phyloP scores from a whole-genome alignment of 768 basidiomycete genomes.

The Hygrocybe punicea region DNA sequence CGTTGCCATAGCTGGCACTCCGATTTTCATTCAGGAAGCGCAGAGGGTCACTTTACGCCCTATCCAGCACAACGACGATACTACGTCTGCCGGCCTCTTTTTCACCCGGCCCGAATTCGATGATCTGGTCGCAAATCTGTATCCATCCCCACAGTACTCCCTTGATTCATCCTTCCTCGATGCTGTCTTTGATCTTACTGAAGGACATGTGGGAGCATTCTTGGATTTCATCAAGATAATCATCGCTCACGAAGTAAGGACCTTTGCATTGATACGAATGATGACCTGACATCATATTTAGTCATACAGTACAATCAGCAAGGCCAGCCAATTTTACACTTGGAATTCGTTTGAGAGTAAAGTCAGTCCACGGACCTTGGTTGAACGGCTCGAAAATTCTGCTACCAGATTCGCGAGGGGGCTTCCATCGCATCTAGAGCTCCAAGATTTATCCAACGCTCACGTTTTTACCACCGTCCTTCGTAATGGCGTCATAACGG shows the following conservation, averaged over 20 bases:
- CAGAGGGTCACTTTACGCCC: slow-evolving; percentile 12
- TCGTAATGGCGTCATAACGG: slow-evolving; percentile 3
- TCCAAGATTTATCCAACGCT: slow-evolving; percentile 7
- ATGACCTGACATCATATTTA: slow-evolving; percentile 7
- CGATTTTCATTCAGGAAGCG: slow-evolving; percentile 2
- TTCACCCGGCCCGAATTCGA: slow-evolving; percentile 14
- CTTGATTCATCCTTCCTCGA: slow-evolving; percentile 13
- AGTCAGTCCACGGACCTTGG: slow-evolving; percentile 4
- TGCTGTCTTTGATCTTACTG: slow-evolving; percentile 10
- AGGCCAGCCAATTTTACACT: slow-evolving; percentile 9
- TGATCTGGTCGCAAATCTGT: slow-evolving; percentile 10
- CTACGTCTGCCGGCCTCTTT: slow-evolving; percentile 11
- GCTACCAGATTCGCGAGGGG: slow-evolving; percentile 9
- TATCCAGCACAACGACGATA: slow-evolving; percentile 7
- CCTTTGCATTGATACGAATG: neutral
- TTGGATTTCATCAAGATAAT: slow-evolving; percentile 10
- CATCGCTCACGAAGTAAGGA: slow-evolving; percentile 7
- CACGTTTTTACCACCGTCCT: slow-evolving; percentile 9
- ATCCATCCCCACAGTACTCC: slow-evolving; percentile 3
- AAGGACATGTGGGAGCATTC: slow-evolving; percentile 16
- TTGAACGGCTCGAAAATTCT: neutral
- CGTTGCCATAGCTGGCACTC: neutral
- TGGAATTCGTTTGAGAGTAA: slow-evolving; percentile 1
- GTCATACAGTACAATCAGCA: slow-evolving; percentile 13
- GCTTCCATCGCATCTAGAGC: slow-evolving; percentile 5